Evolutionary conservation across 805 yeast species (phyloP).

Genomic region (Yarrowia sp.): DNA sequence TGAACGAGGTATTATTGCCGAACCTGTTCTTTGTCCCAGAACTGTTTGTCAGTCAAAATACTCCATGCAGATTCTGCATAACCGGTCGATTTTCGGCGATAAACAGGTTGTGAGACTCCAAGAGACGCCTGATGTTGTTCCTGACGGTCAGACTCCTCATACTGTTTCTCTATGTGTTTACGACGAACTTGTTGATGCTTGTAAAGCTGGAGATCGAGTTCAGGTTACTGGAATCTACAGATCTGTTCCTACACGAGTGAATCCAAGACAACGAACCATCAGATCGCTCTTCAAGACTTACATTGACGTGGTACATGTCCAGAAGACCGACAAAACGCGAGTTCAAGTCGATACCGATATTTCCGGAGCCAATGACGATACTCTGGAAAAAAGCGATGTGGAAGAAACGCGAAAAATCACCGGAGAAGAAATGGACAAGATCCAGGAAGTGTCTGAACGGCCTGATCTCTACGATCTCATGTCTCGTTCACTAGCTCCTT

Average conservation of each 20-base stretch:
- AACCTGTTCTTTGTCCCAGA: constrained; percentile 92
- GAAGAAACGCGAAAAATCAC: constrained; percentile 72
- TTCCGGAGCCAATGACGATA: constrained; percentile 39
- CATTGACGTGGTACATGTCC: constrained; percentile 89
- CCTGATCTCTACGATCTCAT: constrained; percentile 80
- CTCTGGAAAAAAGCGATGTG: constrained; percentile 59
- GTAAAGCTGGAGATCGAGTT: constrained; percentile 94
- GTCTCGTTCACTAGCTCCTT: constrained; percentile 93
- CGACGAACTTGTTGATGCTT: constrained; percentile 91
- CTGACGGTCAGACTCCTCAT: constrained; percentile 98
- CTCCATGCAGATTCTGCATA: constrained; percentile 88
- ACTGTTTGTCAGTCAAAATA: constrained; percentile 75
- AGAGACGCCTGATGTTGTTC: constrained; percentile 94
- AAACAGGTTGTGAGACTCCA: constrained; percentile 92
- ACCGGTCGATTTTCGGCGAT: constrained; percentile 89
- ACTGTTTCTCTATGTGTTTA: constrained; percentile 90
- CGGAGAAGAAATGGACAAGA: constrained; percentile 64
- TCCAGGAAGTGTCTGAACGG: constrained; percentile 60
- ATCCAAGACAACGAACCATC: constrained; percentile 77
- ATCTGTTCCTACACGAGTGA: constrained; percentile 86
- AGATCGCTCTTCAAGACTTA: constrained; percentile 87
- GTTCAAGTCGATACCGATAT: constrained; percentile 79
- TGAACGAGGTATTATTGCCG: constrained; percentile 91
- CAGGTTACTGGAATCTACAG: constrained; percentile 95
- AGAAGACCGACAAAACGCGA: constrained; percentile 77